Percentiles rank a stretch among this genome's conserved stretches.
Conservation (phyloP, 2,329 filamentous ascomycete species). For the Colletotrichum musicola region DNA sequence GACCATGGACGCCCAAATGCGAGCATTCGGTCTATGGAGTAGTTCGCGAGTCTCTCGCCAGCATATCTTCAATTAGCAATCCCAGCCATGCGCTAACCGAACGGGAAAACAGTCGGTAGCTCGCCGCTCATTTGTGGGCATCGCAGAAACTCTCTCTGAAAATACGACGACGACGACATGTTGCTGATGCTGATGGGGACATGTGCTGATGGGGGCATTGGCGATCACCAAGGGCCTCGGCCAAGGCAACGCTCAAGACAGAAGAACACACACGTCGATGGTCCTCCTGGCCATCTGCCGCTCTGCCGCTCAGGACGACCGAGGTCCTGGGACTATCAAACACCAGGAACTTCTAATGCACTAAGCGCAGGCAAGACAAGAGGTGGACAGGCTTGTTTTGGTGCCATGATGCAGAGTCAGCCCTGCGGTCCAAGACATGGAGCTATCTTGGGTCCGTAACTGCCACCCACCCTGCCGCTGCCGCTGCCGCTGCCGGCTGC, state of each 20-base stretch:
- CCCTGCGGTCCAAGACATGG: conserved; percentile 33
- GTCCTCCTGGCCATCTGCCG: background rate
- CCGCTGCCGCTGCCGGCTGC: background rate
- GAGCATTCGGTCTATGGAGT: conserved; percentile 17
- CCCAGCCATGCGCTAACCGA: conserved; percentile 21
- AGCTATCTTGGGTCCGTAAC: conserved; percentile 32
- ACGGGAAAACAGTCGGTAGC: conserved; percentile 13
- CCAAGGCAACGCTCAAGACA: conserved; percentile 11
- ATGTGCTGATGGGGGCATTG: background rate
- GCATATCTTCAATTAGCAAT: conserved; percentile 33
- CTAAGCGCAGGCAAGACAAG: conserved; percentile 25
- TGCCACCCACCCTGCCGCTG: background rate
- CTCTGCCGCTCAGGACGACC: no score
- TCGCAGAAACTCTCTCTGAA: conserved; percentile 3
- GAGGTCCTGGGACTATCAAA: conserved; percentile 5
- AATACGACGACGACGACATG: conserved; percentile 4
- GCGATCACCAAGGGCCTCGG: conserved; percentile 17
- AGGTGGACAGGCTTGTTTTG: conserved; percentile 22
- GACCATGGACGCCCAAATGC: background rate
- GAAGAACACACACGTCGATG: conserved; percentile 17
- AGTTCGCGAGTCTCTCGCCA: conserved; percentile 33
- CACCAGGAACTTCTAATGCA: conserved; percentile 12
- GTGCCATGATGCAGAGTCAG: conserved; percentile 32
- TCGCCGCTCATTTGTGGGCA: conserved; percentile 24
- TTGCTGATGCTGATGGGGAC: no score